Percentiles rank a stretch among this genome's conserved stretches.
phyloP scores from a whole-genome alignment of 73 alveolate genomes.

The Stentor coeruleus region DNA sequence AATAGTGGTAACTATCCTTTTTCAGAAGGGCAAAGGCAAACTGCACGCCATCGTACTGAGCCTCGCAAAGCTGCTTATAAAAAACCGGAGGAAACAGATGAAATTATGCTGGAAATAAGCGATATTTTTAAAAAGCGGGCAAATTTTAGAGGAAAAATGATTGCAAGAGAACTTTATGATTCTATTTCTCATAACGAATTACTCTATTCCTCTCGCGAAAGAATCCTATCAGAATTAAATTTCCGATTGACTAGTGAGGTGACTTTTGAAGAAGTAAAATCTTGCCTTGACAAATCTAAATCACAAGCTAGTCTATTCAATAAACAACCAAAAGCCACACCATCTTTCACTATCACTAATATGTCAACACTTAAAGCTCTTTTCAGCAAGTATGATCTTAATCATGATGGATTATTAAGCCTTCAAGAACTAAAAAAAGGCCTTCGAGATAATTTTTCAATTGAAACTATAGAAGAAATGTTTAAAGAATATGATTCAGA shows the following conservation, averaged over 20 bases:
- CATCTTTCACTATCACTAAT: neutral
- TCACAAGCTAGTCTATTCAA: neutral
- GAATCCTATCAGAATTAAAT: neutral
- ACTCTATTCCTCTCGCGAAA: neutral
- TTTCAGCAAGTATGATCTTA: neutral
- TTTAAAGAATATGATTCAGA: constrained; percentile 14
- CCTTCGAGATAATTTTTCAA: neutral
- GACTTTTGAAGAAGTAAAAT: neutral
- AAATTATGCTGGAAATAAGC: neutral
- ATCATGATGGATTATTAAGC: neutral
- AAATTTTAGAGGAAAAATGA: neutral
- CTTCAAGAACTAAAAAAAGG: neutral
- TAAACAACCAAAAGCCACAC: neutral
- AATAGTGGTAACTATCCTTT: too few relatives aligned
- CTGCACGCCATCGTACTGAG: neutral
- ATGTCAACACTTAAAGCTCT: neutral
- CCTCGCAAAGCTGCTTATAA: neutral
- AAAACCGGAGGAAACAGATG: neutral
- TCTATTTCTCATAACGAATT: too few relatives aligned
- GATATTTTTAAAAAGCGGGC: neutral
- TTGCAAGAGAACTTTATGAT: neutral
- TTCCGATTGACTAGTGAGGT: neutral
- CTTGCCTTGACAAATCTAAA: neutral
- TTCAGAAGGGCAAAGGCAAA: neutral
- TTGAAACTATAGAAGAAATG: neutral